Conservation (phyloP, 331 rosid genomes). For the Dryas integrifolia region DNA sequence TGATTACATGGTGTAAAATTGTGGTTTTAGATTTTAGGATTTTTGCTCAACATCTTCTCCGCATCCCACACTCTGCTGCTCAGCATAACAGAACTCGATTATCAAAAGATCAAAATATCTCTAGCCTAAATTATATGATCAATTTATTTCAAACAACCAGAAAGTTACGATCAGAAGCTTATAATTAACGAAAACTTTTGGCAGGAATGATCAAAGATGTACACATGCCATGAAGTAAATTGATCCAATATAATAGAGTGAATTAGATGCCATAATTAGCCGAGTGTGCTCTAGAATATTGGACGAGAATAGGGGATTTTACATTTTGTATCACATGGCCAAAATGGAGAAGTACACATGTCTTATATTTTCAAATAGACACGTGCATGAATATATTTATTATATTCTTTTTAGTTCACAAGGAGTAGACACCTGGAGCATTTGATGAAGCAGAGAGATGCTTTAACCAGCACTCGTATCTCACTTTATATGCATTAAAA, state of each 20-base stretch:
- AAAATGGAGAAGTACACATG: neutral
- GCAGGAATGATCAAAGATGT: neutral
- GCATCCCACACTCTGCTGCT: too few relatives aligned
- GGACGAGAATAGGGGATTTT: neutral
- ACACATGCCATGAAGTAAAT: too few relatives aligned
- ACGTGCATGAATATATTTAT: neutral
- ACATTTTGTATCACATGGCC: constrained; percentile 5
- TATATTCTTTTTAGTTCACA: neutral
- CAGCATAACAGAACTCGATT: too few relatives aligned
- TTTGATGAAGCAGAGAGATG: neutral
- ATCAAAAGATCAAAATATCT: too few relatives aligned
- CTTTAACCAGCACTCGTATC: neutral
- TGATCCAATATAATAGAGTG: neutral
- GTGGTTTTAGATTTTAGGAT: too few relatives aligned
- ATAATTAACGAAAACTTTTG: neutral
- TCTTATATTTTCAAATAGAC: neutral
- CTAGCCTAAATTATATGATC: too few relatives aligned
- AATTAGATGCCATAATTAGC: neutral
- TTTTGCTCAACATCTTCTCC: too few relatives aligned
- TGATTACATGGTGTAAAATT: too few relatives aligned
- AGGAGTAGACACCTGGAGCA: constrained; percentile 3
- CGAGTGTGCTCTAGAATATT: neutral
- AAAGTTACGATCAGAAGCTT: too few relatives aligned
- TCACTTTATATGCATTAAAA: neutral
- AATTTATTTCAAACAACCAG: too few relatives aligned